phyloP scores from a whole-genome alignment of 2,329 filamentous ascomycete genomes.

The Plenodomus biglobosus region DNA sequence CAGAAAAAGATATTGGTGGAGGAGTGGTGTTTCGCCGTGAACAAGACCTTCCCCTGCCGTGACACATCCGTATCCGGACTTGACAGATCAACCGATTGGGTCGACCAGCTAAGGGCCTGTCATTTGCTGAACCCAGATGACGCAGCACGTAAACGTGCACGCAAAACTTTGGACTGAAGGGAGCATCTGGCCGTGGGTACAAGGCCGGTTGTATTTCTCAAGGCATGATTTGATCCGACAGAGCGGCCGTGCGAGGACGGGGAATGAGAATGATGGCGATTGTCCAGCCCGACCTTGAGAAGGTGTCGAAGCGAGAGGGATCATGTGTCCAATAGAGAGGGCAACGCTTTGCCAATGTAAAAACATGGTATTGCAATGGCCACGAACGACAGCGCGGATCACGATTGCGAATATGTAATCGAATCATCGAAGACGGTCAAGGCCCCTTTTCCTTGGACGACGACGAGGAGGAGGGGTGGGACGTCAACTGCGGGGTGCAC shows the following conservation, averaged over 20 bases:
- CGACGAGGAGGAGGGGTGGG: conserved; percentile 8
- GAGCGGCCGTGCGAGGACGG: neutral
- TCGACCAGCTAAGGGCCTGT: neutral
- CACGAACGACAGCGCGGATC: neutral
- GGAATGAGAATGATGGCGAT: neutral
- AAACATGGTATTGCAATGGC: neutral
- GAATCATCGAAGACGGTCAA: conserved; percentile 2
- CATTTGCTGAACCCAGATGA: neutral
- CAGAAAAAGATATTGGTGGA: neutral
- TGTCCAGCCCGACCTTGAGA: neutral
- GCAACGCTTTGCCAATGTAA: no score
- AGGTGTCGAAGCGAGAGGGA: no score
- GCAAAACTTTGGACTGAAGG: neutral
- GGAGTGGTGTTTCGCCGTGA: neutral
- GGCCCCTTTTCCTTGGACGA: conserved; percentile 9
- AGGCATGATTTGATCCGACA: neutral
- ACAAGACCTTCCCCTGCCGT: neutral
- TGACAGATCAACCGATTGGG: neutral
- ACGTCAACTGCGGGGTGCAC: conserved; percentile 1
- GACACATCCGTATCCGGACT: neutral
- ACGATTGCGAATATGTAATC: neutral
- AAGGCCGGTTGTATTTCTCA: neutral
- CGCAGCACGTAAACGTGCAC: neutral
- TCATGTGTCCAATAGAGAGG: no score
- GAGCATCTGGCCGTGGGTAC: neutral